Conservation (phyloP, 805 yeast genomes). For the Nakazawaea holstii region DNA sequence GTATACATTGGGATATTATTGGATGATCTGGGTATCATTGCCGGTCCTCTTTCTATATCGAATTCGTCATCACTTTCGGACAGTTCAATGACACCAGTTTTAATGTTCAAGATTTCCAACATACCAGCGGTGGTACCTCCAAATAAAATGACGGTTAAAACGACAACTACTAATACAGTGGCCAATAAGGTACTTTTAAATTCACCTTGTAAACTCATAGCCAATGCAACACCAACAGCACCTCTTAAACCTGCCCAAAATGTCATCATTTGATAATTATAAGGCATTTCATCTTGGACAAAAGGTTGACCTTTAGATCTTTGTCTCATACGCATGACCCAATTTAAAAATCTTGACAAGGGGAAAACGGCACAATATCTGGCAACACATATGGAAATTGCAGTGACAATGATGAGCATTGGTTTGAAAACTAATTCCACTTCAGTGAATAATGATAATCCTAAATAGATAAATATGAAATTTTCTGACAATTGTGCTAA, state of each 20-base stretch:
- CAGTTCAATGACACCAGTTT: conserved; percentile 85
- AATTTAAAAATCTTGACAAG: conserved; percentile 75
- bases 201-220: conserved; percentile 96
- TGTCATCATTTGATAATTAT: conserved; percentile 96
- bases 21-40: conserved; percentile 12
- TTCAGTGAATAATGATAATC: conserved; percentile 91
- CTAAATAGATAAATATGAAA: conserved; percentile 92
- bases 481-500: conserved; percentile 94
- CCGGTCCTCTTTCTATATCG: conserved; percentile 65
- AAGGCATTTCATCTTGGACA: conserved; percentile 84
- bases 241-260: conserved; percentile 99
- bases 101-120: conserved; percentile 91
- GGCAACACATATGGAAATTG: conserved; percentile 86
- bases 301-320: conserved; percentile 39
- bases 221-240: conserved; percentile 98
- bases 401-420: conserved; percentile 81
- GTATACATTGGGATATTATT: conserved; percentile 16
- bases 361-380: conserved; percentile 99
- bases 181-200: conserved; percentile 84
- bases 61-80: conserved; percentile 89
- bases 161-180: conserved; percentile 94
- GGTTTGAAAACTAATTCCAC: conserved; percentile 96
- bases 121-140: conserved; percentile 99
- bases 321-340: conserved; percentile 60
- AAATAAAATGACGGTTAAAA: conserved; percentile 88